A percentile compares a stretch with the other conserved stretches of the same genome.
Conservation (phyloP, 2,329 filamentous ascomycete genomes). For the Cyphellophora europaea region DNA sequence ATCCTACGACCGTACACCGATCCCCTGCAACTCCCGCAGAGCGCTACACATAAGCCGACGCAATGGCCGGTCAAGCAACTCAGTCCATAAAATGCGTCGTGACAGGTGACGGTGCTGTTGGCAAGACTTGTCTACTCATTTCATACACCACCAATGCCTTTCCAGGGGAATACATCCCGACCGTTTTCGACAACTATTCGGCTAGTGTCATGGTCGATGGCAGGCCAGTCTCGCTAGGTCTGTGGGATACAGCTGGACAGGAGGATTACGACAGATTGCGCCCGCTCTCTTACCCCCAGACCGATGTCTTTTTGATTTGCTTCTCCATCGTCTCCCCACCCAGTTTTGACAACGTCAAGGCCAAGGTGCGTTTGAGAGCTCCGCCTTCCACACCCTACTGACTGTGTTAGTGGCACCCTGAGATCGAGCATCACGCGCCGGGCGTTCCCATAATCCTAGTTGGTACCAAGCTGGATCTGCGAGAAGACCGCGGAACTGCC, state of each 20-base stretch:
- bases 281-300: constrained; percentile 94
- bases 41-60: too few species aligned
- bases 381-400: neutral
- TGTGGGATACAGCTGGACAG: constrained; percentile 98
- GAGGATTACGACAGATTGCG: constrained; percentile 96
- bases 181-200: constrained; percentile 98
- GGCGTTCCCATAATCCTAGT: constrained; percentile 94
- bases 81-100: constrained; percentile 70
- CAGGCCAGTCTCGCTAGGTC: constrained; percentile 88
- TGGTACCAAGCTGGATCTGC: constrained; percentile 90
- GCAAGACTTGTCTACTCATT: constrained; percentile 99
- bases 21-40: too few species aligned
- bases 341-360: constrained; percentile 97
- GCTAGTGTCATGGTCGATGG: constrained; percentile 98
- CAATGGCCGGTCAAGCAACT: constrained; percentile 6
- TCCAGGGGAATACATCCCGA: constrained; percentile 99
- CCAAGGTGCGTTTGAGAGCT: constrained; percentile 59
- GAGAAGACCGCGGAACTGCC: constrained; percentile 75
- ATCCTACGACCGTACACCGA: too few species aligned
- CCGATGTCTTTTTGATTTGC: constrained; percentile 96
- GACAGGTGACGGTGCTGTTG: constrained; percentile 97
- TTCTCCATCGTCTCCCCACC: constrained; percentile 97
- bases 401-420: constrained; percentile 75
- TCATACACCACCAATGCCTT: constrained; percentile 99
- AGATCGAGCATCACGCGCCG: constrained; percentile 94